A percentile compares a stretch with the other conserved stretches of the same genome.
Conservation (phyloP, 108 stramenopile species). For the Skeletonema tropicum region DNA sequence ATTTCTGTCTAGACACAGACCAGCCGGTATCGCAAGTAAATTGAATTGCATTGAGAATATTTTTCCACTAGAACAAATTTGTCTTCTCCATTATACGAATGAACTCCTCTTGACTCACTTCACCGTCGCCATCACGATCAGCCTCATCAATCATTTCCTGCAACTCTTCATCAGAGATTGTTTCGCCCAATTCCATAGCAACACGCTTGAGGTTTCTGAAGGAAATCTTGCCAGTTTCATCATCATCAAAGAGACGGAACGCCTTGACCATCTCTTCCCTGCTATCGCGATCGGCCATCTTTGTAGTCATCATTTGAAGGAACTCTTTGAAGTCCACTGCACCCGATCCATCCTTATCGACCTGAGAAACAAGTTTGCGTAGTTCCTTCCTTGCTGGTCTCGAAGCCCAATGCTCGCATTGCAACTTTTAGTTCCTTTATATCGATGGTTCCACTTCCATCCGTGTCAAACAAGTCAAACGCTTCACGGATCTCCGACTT, state of each 20-base stretch:
- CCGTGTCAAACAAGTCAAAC: constrained; percentile 87
- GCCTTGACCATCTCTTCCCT: constrained; percentile 87
- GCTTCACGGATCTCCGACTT: constrained; percentile 80
- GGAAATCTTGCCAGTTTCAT: constrained; percentile 89
- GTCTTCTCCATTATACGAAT: constrained; percentile 90
- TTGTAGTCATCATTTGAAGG: constrained; percentile 71
- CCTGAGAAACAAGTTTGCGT: constrained; percentile 79
- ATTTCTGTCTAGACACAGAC: neutral
- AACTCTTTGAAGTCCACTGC: constrained; percentile 91
- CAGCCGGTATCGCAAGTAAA: too few relatives aligned
- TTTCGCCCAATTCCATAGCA: constrained; percentile 90
- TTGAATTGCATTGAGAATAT: too few relatives aligned
- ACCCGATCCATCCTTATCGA: constrained; percentile 89
- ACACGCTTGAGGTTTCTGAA: constrained; percentile 90
- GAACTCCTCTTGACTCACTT: constrained; percentile 85
- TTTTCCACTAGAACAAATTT: constrained; percentile 35
- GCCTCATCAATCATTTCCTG: constrained; percentile 92
- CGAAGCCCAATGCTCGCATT: constrained; percentile 90
- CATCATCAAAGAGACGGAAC: constrained; percentile 89
- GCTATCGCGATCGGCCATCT: constrained; percentile 78
- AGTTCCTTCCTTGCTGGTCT: constrained; percentile 93
- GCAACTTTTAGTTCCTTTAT: constrained; percentile 92
- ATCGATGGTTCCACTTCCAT: constrained; percentile 84
- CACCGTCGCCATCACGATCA: constrained; percentile 74
- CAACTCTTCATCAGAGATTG: constrained; percentile 90